Evolutionary conservation across 306 rosid species (phyloP).

Genomic region (Dicorynia guianensis): DNA sequence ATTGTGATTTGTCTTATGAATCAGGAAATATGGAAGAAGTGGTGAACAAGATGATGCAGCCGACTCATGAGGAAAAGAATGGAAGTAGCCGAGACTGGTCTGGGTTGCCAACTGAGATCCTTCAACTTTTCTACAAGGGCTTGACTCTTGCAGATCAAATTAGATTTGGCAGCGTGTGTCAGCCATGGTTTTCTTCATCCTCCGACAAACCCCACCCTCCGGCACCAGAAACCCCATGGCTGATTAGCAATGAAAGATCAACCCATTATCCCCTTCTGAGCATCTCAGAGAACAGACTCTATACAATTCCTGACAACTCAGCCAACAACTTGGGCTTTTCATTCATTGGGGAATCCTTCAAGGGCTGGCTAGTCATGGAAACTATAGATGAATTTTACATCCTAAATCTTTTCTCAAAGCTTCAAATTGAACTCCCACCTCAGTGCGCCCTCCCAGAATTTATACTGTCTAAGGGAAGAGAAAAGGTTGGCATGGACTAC

Average conservation of each 20-base stretch:
- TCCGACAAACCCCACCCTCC: background rate
- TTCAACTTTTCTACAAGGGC: background rate
- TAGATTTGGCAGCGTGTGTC: background rate
- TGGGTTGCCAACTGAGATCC: background rate
- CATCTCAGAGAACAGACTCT: background rate
- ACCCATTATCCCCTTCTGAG: background rate
- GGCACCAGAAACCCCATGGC: background rate
- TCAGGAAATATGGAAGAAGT: too few relatives aligned
- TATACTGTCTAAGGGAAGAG: background rate
- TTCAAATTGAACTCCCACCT: background rate
- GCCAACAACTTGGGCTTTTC: background rate
- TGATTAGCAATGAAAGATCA: background rate
- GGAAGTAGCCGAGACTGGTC: background rate
- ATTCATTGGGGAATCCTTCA: background rate
- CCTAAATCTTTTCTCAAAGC: background rate
- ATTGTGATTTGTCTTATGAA: too few relatives aligned
- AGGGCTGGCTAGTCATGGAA: background rate
- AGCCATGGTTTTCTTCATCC: background rate
- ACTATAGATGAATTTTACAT: background rate
- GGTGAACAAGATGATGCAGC: too few relatives aligned
- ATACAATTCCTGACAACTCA: background rate
- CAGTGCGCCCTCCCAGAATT: background rate
- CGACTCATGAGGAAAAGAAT: too few relatives aligned
- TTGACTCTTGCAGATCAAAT: background rate
- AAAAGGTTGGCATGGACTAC: background rate